Base-by-base conservation (phyloP, 176 grass and related monocot species). In the Oryza meyeriana region DNA sequence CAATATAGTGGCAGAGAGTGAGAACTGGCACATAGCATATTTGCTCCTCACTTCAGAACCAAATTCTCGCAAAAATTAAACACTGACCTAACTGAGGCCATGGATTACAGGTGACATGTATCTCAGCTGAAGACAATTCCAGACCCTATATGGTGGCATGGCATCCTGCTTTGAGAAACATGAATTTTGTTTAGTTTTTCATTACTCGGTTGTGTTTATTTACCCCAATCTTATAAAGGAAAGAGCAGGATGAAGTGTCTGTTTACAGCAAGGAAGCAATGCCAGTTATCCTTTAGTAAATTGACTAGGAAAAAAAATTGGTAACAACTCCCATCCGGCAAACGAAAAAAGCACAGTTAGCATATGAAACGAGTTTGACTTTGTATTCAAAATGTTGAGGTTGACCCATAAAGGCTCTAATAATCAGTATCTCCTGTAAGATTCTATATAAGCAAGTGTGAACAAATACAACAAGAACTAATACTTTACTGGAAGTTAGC, bases 101-200 rank as follows among this genome's bases (percentile, higher is more conserved):
- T 67, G 52, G 79, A 78, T 77, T 85, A 90, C 77, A 89, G 87
- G 74, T 85, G 85, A 90, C 68, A 89, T 82, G 72, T 58, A 85
- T 89, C 82, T 85, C 87, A 94, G 83, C 88, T 94, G 85, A 90
- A 88, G 88, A 88, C 79, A 88, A 72, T 90, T 90, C 88, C 85
- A 90, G 76, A 85, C 79, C 83, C 82, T 94, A 94, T 77, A 90
- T 86, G 91, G 86, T 90, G 89, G 79, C 88, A 94, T 86, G 88
- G 66, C 82, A 80, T 88, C 91, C 88, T 94, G 91, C 83, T 94
- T 90, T 80, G 71, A 94, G 79, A 90, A 94, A 90, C 83, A 94
- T 80, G 88, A 93, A 90, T 85, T 82, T 82, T 92, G 85, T 66
- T 90, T 58, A 90, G 85, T 76, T 66, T 78, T 57, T 80, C 64